Evolutionary conservation across 208 protist species (phyloP).

Genomic region (Leishmania mexicana): DNA sequence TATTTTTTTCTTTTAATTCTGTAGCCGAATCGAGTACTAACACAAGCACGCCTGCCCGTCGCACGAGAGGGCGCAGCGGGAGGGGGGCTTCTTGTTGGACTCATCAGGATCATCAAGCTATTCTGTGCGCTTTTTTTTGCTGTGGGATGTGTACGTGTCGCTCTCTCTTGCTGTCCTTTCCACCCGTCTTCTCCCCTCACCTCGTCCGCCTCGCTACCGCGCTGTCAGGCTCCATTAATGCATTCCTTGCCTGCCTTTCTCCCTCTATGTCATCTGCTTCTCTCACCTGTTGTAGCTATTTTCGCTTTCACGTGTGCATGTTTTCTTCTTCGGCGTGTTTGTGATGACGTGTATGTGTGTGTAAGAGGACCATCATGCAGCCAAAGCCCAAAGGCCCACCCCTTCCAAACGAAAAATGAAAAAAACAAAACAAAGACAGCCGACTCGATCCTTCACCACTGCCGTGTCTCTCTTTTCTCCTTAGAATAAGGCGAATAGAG

Average conservation of each 20-base stretch:
- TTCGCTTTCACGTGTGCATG: too few species aligned
- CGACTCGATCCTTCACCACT: neutral
- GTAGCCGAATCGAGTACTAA: neutral
- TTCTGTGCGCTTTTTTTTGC: neutral
- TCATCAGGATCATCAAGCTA: neutral
- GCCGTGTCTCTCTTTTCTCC: neutral
- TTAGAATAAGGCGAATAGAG: neutral
- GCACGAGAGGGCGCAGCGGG: neutral
- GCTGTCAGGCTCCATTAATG: too few species aligned
- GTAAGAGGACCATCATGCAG: neutral
- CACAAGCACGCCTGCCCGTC: neutral
- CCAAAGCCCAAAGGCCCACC: neutral
- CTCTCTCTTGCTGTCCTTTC: neutral
- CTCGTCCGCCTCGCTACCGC: too few species aligned
- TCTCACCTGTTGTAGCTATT: too few species aligned
- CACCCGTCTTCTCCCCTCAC: too few species aligned
- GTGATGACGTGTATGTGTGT: neutral
- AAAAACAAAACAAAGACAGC: neutral
- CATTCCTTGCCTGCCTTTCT: too few species aligned
- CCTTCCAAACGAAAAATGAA: neutral
- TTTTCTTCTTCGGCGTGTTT: too few species aligned
- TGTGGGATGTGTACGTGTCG: neutral
- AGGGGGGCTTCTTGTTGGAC: neutral
- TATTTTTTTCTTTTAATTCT: neutral
- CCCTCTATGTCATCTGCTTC: too few species aligned